Evolutionary conservation across 2,329 filamentous ascomycete species (phyloP).

Genomic region (Hypoxylon sp.): DNA sequence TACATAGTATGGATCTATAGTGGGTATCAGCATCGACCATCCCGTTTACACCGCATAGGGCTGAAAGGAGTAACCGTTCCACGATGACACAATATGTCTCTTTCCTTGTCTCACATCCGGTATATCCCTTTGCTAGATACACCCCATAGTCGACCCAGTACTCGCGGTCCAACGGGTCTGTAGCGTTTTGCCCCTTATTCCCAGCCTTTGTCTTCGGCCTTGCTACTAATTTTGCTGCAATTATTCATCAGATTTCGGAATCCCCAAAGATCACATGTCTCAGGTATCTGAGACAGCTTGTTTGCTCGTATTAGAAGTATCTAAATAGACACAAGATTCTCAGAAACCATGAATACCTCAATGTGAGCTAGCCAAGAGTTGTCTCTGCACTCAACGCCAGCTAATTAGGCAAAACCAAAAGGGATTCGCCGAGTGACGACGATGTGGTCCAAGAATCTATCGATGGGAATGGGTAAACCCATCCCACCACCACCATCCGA

Average conservation of each 20-base stretch:
- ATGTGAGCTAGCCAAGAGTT: not conserved
- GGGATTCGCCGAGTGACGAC: not conserved
- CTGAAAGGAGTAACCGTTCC: not conserved
- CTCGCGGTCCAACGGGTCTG: not conserved
- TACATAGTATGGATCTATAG: not conserved
- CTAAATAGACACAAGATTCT: not conserved
- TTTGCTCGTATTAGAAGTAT: not conserved
- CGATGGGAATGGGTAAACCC: conserved; percentile 2
- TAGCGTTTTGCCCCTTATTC: conserved; percentile 1
- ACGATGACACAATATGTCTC: not conserved
- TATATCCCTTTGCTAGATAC: not conserved
- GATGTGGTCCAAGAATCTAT: not conserved
- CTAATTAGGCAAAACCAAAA: not conserved
- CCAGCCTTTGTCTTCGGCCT: not conserved
- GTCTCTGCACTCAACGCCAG: not conserved
- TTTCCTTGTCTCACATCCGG: not conserved
- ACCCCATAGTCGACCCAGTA: not conserved
- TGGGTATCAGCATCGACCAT: not conserved
- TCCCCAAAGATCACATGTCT: not conserved
- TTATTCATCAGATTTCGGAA: not conserved
- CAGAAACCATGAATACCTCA: not conserved
- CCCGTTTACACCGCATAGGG: not conserved
- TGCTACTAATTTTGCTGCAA: not conserved
- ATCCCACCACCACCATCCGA: not conserved
- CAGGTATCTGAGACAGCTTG: not conserved